Evolutionary conservation across 1,284 basidiomycete species (phyloP), one percentile per base, ranked within the genome.

Genomic region (Tylopilus orsonianus): DNA sequence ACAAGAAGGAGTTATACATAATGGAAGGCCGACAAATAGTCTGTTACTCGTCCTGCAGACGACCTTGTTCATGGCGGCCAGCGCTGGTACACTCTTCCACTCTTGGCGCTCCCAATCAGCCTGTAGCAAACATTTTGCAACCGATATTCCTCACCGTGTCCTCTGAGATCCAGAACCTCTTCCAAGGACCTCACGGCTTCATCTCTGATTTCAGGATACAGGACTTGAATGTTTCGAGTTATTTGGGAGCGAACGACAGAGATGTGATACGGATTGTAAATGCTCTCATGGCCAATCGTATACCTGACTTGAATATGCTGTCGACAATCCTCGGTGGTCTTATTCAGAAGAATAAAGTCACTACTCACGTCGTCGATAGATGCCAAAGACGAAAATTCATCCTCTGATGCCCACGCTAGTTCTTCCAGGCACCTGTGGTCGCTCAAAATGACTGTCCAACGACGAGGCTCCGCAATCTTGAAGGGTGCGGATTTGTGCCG

Each of bases 401-500:
- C 70, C 18, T 75, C 74, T 12, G 0, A 65, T 60, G 3, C 70
- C 68, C 24, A 59, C 70, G 6, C 68, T 59, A 8, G 78, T 26
- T 79, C 77, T 8, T 77, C 71, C 5, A 74, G 57, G 23, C 68
- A 53, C 16, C 68, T 56, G 0, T 54, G 61, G 6, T 65, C 69
- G 23, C 60, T 67, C 2, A 75, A 49, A 14, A 78, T 34, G 5
- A 79, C 65, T 0, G 70, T 50, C 77, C 76, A 79, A 36, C 54
- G 53, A 18, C 64, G 57, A 4, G 70, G 38, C 0, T 61, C 57
- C 0, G 75, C 59, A 4, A 80, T 51, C 50, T 77, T 77, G 66
- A 77, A 79, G 4, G 65, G 55, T 0, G 52, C 48, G 8, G 63
- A 59, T 5, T 65, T 68, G 52, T 71, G 69, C 74, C 75, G n/a